Evolutionary conservation across 2,329 filamentous ascomycete genomes (phyloP), one percentile per base, ranked within the genome.

Genomic region (Penicillium nordicum): DNA sequence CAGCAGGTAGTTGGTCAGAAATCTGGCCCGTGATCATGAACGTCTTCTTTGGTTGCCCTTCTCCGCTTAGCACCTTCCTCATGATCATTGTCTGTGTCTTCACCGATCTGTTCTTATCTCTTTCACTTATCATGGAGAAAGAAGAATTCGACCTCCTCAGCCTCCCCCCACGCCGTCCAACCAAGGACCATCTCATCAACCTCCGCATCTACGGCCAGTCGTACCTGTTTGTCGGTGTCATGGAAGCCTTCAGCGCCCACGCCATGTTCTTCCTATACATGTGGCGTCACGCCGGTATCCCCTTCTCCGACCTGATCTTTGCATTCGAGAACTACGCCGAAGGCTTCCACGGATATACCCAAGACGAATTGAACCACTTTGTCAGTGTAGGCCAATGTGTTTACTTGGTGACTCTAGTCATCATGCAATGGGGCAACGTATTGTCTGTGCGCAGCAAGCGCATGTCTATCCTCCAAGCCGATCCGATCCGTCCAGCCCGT

Each of bases 11-110:
- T 46, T 83, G 77, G 74, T 83, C 80, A 5, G 82, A 84, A 64
- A 82, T 84, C 59, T 83, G 80, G 80, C 82, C 82, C 0, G 81
- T 84, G 0, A 34, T 84, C 1, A 68, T 82, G 61, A 84, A 84
- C 58, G 81, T 84, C 54, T 82, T 80, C 62, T 80, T 83, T 30
- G 81, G 82, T 3, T 76, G 83, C 3, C 82, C 82, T 0, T 71
- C 80, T 0, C 80, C 80, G 0, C 64, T 84, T 0, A 78, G 74
- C 38, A 76, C 80, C 0, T 84, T 84, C 64, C 74, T 84, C 41
- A 84, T 84, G 81, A 83, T 83, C 61, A 80, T 83, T 58, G 82
- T 83, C 49, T 83, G 80, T 54, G 79, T 82, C 57, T 83, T 83
- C 57, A 83, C 80, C 12, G 80, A 82, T 63, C 69, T 82, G 0